These are phyloP conservation scores for Saccharomycopsis sp. DNA, from an alignment of 805 yeast species.

Conservation along the genomic window DNA sequence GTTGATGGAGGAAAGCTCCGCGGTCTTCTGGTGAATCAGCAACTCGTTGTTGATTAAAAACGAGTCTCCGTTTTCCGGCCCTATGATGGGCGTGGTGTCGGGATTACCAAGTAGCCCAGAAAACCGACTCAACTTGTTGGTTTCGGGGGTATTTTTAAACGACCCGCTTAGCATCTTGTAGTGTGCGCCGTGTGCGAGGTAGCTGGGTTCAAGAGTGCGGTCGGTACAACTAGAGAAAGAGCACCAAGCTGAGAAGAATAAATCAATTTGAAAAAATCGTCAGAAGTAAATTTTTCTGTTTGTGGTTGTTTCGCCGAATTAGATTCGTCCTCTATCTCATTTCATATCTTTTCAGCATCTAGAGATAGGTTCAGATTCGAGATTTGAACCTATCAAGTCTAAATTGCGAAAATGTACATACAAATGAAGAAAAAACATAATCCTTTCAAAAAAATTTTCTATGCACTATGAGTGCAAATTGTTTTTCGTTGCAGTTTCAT, in stretches of 20 bases:
- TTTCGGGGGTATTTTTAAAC: slow-evolving; percentile 2
- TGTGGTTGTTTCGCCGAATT: neutral
- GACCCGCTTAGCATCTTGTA: neutral
- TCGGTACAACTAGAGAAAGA: too few relatives aligned
- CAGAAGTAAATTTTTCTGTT: too few relatives aligned
- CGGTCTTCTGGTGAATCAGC: slow-evolving; percentile 18
- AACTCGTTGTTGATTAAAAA: slow-evolving; percentile 17
- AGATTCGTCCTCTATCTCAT: neutral
- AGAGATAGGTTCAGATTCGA: too few relatives aligned
- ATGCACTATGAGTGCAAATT: neutral
- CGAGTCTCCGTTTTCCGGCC: neutral
- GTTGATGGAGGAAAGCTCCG: slow-evolving; percentile 18
- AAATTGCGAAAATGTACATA: neutral
- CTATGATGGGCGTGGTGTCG: neutral
- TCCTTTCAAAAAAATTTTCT: neutral
- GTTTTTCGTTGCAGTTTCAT: neutral
- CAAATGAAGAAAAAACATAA: neutral
- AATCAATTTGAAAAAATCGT: neutral
- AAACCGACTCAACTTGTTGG: slow-evolving; percentile 2
- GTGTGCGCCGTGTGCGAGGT: too few relatives aligned
- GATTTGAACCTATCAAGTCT: neutral
- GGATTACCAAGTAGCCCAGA: slow-evolving; percentile 3
- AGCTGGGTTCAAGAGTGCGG: too few relatives aligned
- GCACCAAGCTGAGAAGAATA: neutral
- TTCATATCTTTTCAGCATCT: neutral